Percentiles rank a stretch among this genome's conserved stretches.
Evolutionary conservation across 495 filamentous ascomycete genomes (phyloP).

Genomic region (Polyplosphaeria fusca): DNA sequence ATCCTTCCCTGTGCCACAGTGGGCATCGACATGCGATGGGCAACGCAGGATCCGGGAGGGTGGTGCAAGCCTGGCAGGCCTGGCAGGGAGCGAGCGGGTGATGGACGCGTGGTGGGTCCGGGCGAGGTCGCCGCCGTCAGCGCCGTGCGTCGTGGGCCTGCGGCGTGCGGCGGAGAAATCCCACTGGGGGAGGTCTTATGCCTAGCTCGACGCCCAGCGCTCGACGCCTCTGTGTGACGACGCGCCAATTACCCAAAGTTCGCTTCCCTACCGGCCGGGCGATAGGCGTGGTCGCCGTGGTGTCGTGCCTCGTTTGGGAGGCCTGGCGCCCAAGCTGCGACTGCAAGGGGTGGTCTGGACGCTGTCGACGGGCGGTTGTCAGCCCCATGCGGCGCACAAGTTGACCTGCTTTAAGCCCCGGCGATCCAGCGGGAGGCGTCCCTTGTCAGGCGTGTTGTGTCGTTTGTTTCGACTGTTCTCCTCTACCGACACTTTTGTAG

Average conservation of each 20-base stretch:
- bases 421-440: not conserved
- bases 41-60: no score
- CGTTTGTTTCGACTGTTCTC: no score
- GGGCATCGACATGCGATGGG: no score
- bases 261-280: not conserved
- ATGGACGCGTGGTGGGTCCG: not conserved
- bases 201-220: not conserved
- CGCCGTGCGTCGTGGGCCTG: not conserved
- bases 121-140: not conserved
- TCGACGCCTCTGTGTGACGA: not conserved
- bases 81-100: not conserved
- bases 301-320: not conserved
- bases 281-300: not conserved
- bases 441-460: not conserved
- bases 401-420: not conserved
- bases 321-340: no score
- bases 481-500: no score
- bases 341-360: slow-evolving; percentile 1
- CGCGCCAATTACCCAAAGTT: not conserved
- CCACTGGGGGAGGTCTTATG: not conserved
- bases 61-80: not conserved
- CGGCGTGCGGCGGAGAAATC: not conserved
- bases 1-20: not conserved
- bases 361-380: not conserved
- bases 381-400: not conserved